These are phyloP conservation scores for Globisporangium acanthophoron DNA, from an alignment of 352 stramenopile species.

Conservation along the genomic window DNA sequence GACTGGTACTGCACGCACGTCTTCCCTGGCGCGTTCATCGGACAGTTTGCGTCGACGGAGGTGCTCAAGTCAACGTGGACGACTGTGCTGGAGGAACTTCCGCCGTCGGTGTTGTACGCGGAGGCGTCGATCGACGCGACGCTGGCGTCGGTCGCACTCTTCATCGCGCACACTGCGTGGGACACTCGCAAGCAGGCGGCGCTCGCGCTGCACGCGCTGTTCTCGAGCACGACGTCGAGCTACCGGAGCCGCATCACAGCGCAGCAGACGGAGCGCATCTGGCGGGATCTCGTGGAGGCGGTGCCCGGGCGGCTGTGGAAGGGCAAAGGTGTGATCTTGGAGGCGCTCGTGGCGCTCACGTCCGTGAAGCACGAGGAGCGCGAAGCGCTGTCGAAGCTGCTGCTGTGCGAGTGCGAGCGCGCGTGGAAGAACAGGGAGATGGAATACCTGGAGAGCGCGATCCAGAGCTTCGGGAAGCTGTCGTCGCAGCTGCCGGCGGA, in stretches of 20 bases:
- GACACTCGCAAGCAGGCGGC: slow-evolving; percentile 68
- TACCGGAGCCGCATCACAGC: slow-evolving; percentile 39
- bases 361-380: slow-evolving; percentile 14
- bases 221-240: slow-evolving; percentile 23
- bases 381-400: slow-evolving; percentile 26
- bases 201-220: slow-evolving; percentile 55
- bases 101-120: slow-evolving; percentile 53
- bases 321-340: slow-evolving; percentile 69
- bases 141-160: slow-evolving; percentile 31
- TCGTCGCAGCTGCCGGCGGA: slow-evolving; percentile 25
- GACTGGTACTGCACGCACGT: slow-evolving; percentile 63
- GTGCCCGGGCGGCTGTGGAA: slow-evolving; percentile 71
- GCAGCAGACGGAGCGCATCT: slow-evolving; percentile 44
- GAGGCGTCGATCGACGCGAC: slow-evolving; percentile 37
- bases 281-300: slow-evolving; percentile 35
- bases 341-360: slow-evolving; percentile 57
- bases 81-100: slow-evolving; percentile 57
- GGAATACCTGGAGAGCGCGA: slow-evolving; percentile 62
- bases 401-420: slow-evolving; percentile 56
- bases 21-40: slow-evolving; percentile 70
- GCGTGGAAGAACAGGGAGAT: slow-evolving; percentile 60
- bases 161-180: slow-evolving; percentile 69
- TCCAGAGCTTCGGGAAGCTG: slow-evolving; percentile 47
- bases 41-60: slow-evolving; percentile 52
- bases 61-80: slow-evolving; percentile 48